A percentile compares a stretch with the other conserved stretches of the same genome.
Conservation (phyloP, 805 yeast species). For the Wickerhamomyces silvicola region DNA sequence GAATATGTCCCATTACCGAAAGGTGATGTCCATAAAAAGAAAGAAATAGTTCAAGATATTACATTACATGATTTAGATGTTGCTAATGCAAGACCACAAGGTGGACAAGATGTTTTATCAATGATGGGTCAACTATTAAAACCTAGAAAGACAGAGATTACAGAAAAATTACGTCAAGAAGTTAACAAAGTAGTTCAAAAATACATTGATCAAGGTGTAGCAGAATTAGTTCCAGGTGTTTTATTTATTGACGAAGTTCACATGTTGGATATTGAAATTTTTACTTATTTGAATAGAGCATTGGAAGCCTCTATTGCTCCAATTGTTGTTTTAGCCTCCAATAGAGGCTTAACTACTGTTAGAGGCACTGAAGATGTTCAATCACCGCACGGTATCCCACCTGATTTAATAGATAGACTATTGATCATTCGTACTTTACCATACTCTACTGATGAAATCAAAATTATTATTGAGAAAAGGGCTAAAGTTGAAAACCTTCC, state of each 20-base stretch:
- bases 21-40: constrained; percentile 97
- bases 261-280: constrained; percentile 96
- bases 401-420: constrained; percentile 87
- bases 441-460: constrained; percentile 78
- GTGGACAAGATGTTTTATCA: constrained; percentile 93
- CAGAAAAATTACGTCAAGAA: constrained; percentile 89
- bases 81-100: constrained; percentile 93
- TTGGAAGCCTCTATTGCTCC: constrained; percentile 91
- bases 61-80: constrained; percentile 94
- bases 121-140: constrained; percentile 96
- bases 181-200: constrained; percentile 93
- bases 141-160: constrained; percentile 94
- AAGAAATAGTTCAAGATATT: constrained; percentile 96
- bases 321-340: constrained; percentile 90
- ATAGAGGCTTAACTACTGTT: constrained; percentile 87
- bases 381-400: constrained; percentile 96
- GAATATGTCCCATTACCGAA: constrained; percentile 98
- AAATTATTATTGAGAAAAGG: constrained; percentile 75
- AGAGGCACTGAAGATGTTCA: constrained; percentile 82
- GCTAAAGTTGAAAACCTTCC: constrained; percentile 71
- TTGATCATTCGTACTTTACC: constrained; percentile 89
- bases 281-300: constrained; percentile 91
- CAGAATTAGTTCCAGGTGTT: constrained; percentile 97
- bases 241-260: constrained; percentile 96
- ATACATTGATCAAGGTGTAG: constrained; percentile 96